Conservation (phyloP, 208 protist species). For the Leishmania martiniquensis region DNA sequence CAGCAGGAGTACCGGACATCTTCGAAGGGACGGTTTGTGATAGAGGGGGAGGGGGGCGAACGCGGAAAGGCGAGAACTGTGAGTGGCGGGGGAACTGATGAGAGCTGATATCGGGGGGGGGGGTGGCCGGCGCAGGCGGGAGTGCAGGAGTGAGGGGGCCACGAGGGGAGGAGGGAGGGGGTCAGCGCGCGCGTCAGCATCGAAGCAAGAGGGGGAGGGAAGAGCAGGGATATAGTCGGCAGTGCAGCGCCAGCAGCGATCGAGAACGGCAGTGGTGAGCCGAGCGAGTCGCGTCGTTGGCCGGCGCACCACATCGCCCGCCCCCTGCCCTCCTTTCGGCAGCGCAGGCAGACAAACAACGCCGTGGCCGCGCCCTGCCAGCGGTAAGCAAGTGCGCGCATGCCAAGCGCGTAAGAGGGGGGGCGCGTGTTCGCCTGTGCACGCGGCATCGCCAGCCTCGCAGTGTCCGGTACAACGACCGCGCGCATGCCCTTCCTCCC, state of each 20-base stretch:
- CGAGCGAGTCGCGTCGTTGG: neutral
- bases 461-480: neutral
- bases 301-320: neutral
- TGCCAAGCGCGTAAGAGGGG: neutral
- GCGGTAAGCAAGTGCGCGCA: neutral
- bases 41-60: neutral
- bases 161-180: neutral
- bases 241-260: neutral
- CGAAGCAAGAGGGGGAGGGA: conserved; percentile 3
- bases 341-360: neutral
- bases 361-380: neutral
- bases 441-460: neutral
- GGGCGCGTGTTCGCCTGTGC: neutral
- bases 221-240: neutral
- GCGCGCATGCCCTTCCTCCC: neutral
- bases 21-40: conserved; percentile 7
- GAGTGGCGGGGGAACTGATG: conserved; percentile 4
- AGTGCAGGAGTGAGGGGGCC: neutral
- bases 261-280: neutral
- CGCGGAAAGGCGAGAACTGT: conserved; percentile 22
- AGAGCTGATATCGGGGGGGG: neutral
- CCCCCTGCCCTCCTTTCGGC: neutral
- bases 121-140: neutral
- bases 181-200: neutral
- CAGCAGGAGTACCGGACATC: conserved; percentile 3